These are phyloP conservation scores for Aspergillus sp. DNA, from an alignment of 2,329 filamentous ascomycete species.

Conservation along the genomic window DNA sequence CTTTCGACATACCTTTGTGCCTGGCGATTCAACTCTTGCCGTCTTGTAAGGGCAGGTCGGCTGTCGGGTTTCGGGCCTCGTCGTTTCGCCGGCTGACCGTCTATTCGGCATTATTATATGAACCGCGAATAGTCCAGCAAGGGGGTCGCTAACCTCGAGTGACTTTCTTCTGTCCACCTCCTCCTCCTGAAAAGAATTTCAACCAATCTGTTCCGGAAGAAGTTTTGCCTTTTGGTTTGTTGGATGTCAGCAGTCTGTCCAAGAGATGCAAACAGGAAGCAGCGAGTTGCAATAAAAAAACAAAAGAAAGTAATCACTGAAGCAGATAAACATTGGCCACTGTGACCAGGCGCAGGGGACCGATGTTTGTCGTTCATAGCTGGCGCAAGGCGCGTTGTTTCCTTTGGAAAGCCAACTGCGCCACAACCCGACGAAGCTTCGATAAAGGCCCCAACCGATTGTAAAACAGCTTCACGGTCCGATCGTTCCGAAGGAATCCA, in stretches of 20 bases:
- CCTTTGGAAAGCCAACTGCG: not conserved
- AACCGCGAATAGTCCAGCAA: not conserved
- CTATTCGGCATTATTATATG: constrained; percentile 44
- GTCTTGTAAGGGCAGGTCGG: constrained; percentile 86
- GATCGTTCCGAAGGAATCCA: not conserved
- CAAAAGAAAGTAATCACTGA: not conserved
- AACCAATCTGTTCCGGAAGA: constrained; percentile 29
- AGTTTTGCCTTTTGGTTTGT: constrained; percentile 1
- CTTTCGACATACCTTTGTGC: constrained; percentile 73
- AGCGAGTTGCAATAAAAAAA: not conserved
- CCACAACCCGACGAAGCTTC: not conserved
- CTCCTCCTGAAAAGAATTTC: constrained; percentile 53
- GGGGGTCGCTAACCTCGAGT: constrained; percentile 63
- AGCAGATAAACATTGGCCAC: not conserved
- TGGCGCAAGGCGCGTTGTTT: not conserved
- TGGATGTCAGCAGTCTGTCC: not conserved
- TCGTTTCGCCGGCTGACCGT: constrained; percentile 83
- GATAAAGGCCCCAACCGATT: not conserved
- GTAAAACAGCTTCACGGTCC: not conserved
- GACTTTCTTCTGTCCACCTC: constrained; percentile 65
- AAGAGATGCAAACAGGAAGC: not conserved
- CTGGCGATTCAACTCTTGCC: constrained; percentile 92
- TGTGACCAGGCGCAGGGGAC: not conserved
- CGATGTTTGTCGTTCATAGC: not conserved
- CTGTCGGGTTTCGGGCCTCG: constrained; percentile 95